phyloP scores from a whole-genome alignment of 768 basidiomycete species.

The Chalciporus chontae region DNA sequence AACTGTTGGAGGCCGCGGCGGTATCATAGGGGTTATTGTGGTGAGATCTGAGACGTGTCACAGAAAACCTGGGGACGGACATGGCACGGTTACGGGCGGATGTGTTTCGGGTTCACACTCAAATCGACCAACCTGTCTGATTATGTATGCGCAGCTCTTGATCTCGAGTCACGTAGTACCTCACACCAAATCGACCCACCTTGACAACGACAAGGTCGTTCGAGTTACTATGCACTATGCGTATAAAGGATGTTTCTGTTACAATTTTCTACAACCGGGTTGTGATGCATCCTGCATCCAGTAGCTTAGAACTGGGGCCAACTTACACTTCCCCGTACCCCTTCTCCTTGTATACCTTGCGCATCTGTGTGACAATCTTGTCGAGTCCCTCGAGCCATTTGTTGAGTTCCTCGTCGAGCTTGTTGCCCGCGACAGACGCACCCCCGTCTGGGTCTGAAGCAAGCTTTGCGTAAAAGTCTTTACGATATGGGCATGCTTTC shows the following conservation, averaged over 20 bases:
- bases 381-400: slow-evolving; percentile 63
- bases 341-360: slow-evolving; percentile 51
- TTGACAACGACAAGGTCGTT: too few relatives aligned
- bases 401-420: slow-evolving; percentile 50
- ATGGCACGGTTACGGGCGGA: too few relatives aligned
- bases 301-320: too few relatives aligned
- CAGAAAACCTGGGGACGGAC: too few relatives aligned
- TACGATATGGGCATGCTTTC: slow-evolving; percentile 57
- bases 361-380: slow-evolving; percentile 46
- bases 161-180: background rate
- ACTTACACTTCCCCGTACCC: slow-evolving; percentile 42
- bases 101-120: background rate
- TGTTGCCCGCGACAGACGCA: slow-evolving; percentile 38
- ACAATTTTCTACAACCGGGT: background rate
- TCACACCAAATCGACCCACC: background rate
- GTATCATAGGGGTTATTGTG: background rate
- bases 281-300: too few relatives aligned
- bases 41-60: too few relatives aligned
- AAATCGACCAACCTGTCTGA: background rate
- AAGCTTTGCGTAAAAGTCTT: slow-evolving; percentile 61
- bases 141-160: background rate
- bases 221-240: too few relatives aligned
- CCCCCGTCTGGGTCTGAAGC: slow-evolving; percentile 58
- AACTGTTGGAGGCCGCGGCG: slow-evolving; percentile 8
- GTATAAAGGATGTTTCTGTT: background rate